Conservation (phyloP, 2,329 filamentous ascomycete species). For the Diaporthe batatas region DNA sequence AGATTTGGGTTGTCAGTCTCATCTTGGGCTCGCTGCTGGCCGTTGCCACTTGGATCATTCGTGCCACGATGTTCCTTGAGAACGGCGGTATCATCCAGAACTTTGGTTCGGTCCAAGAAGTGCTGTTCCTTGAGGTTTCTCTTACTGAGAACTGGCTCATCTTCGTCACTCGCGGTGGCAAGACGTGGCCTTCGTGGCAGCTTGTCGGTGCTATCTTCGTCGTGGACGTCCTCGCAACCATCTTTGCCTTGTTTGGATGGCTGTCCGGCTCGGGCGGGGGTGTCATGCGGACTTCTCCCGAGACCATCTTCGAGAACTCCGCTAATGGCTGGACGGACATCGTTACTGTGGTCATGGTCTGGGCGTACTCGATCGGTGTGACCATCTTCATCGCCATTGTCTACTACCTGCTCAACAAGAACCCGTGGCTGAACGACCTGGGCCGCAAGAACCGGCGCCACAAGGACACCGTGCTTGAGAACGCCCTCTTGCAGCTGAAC, state of each 20-base stretch:
- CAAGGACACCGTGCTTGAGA: slow-evolving; percentile 75
- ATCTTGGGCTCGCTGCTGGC: slow-evolving; percentile 78
- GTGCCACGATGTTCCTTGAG: slow-evolving; percentile 76
- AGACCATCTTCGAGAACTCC: slow-evolving; percentile 52
- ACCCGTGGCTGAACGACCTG: slow-evolving; percentile 70
- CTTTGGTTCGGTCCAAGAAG: slow-evolving; percentile 80
- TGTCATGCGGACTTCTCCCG: slow-evolving; percentile 37
- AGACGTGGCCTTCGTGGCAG: slow-evolving; percentile 82
- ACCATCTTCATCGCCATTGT: slow-evolving; percentile 75
- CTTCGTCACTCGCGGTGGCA: slow-evolving; percentile 80
- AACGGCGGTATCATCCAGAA: slow-evolving; percentile 82
- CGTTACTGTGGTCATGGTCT: slow-evolving; percentile 75
- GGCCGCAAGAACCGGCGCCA: slow-evolving; percentile 72
- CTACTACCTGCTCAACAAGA: slow-evolving; percentile 72
- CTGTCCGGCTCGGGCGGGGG: slow-evolving; percentile 57
- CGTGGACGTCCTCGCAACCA: slow-evolving; percentile 78
- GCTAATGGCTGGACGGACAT: slow-evolving; percentile 59
- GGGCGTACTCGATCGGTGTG: slow-evolving; percentile 76
- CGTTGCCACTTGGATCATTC: slow-evolving; percentile 79
- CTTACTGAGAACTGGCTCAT: slow-evolving; percentile 85
- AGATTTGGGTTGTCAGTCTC: slow-evolving; percentile 83
- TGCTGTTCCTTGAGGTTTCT: slow-evolving; percentile 80
- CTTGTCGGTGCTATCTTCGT: slow-evolving; percentile 77
- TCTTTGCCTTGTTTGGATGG: slow-evolving; percentile 84
- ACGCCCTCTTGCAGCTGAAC: slow-evolving; percentile 74